Base-by-base conservation (phyloP, 1,284 basidiomycete species). In the Polyporus tsugae region DNA sequence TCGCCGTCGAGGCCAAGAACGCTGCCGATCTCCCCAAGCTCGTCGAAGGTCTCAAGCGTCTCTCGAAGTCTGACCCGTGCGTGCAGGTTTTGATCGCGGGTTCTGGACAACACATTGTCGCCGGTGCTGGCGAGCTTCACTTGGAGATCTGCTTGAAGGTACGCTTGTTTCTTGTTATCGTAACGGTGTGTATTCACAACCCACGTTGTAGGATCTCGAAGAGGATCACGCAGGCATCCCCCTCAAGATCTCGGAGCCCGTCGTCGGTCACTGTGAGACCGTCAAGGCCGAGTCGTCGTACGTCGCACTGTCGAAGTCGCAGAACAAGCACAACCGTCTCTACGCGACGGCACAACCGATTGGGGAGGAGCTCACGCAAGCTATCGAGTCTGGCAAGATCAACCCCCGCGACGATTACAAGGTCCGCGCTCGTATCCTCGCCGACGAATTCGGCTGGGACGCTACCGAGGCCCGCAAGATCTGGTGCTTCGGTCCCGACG, bases 321-420 rank as follows among this genome's bases (percentile, higher is more conserved):
- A 99, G 87, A 99, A 99, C 90, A 99, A 99, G 91, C 98, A 99
- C 92, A 99, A 99, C 83, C 95, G 98, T 88, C 88, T 99, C 72
- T 99, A 93, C 83, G 90, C 93, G 75, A 96, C 96, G 87, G 97
- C 98, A 58, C 76, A 91, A 85, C 98, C 98, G 62, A 82, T 99
- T 71, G 95, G 95, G 46, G 98, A 99, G 81, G 96, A 98, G 82
- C 90, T 99, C 70, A 92, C 95, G 75, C 89, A 90, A 78, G 97
- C 95, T 73, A 99, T 99, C 78, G 97, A 99, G 84, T 78, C 77
- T 72, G 97, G 97, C 79, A 91, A 89, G 80, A 83, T 99, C 80
- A 94, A 79, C 82, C 82, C 97, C 67, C 95, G 98, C 82, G 98
- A 99, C 82, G 98, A 99, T 90, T 96, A 95, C 90, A 99, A 99